Base-by-base conservation (phyloP, 495 filamentous ascomycete genomes). In the Penicillium coprophilum region DNA sequence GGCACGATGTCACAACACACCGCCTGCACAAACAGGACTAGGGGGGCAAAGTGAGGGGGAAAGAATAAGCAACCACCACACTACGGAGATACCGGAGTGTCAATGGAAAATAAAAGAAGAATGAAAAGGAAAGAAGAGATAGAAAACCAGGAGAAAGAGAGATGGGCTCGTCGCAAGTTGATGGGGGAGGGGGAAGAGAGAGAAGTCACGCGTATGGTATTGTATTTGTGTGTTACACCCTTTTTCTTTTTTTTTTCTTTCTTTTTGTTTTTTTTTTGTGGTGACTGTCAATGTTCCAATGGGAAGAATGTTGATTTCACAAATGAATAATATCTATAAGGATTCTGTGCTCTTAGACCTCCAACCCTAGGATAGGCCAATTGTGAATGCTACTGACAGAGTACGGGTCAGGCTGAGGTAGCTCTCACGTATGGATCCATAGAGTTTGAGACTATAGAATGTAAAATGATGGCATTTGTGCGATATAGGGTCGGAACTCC, bases 1-100 rank as follows among this genome's bases (percentile, higher is more conserved):
- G 65, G 71, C 63, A 66, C 63, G 47, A 63, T 64, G 62, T 67
- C 67, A 68, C 64, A 67, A 60, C 67, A 75, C 70, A 77, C 74
- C 74, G 71, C 71, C 72, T 75, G 70, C 68, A 69, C 68, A 68
- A 61, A 64, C 53, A 63, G 60, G 66, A 62, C 53, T 38, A 28
- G 57, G 50, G 34, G 34, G 34, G 7, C 24, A 36, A 38, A 48
- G 61, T 45, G 45, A 19, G 52, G 47, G 43, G 43, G 62, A 24
- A 44, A 12, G 43, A 46, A 39, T 54, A 36, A 46, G 51, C 32
- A 50, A 38, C 27, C 34, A 51, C 34, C 49, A 51, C 21, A n/a
- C 34, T 19, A 23, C 23, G 52, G 41, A 38, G 30, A 38, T 46
- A 46, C 21, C 52, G 58, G 47, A 39, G 31, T 52, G 27, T 17